Evolutionary conservation across 768 basidiomycete species (phyloP).

Genomic region (Pleurotus djamor): DNA sequence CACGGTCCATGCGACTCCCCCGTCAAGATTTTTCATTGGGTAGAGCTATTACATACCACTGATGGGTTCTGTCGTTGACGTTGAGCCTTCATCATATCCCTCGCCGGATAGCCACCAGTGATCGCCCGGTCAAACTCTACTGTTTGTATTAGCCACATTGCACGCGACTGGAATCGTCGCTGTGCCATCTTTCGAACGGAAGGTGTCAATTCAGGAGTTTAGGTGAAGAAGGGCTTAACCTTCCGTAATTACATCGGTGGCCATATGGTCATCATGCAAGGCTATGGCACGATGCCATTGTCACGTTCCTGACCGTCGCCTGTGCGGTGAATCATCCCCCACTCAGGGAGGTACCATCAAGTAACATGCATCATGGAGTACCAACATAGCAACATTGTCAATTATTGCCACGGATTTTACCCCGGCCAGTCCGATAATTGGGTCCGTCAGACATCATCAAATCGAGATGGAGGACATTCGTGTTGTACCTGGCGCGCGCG

Average conservation of each 20-base stretch:
- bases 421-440: too few species aligned
- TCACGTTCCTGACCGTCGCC: not conserved
- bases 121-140: too few species aligned
- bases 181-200: not conserved
- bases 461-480: too few species aligned
- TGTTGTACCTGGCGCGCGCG: too few species aligned
- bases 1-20: not conserved
- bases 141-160: too few species aligned
- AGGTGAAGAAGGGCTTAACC: not conserved
- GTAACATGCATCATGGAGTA: not conserved
- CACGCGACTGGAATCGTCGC: too few species aligned
- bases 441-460: too few species aligned
- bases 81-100: too few species aligned
- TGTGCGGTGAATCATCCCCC: not conserved
- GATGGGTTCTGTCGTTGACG: too few species aligned
- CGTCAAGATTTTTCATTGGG: not conserved
- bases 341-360: not conserved
- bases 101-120: too few species aligned
- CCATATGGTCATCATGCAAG: not conserved
- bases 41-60: not conserved
- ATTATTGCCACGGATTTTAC: too few species aligned
- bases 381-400: not conserved
- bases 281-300: not conserved
- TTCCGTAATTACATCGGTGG: not conserved
- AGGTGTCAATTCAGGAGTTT: not conserved